Conservation (phyloP, 2,329 filamentous ascomycete species). For the Zymoseptoria passerinii region DNA sequence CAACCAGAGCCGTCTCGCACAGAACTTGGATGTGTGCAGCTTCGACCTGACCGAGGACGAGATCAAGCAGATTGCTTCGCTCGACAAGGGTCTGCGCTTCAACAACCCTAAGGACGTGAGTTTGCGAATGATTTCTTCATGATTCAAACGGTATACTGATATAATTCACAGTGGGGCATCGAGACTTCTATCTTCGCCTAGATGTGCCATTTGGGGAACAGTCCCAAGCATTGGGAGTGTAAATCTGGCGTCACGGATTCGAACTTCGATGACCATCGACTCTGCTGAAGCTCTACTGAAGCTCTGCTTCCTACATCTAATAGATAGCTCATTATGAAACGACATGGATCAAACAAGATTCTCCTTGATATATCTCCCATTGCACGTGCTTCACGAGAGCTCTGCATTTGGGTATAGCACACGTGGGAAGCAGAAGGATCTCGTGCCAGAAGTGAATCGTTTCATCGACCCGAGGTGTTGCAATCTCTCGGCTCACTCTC, state of each 20-base stretch:
- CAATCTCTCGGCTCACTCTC: background rate
- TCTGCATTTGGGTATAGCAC: too few relatives aligned
- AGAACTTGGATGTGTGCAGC: constrained; percentile 59
- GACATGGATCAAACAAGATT: background rate
- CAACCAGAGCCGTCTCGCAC: constrained; percentile 46
- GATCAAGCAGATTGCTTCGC: constrained; percentile 54
- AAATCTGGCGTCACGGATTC: background rate
- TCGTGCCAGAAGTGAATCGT: background rate
- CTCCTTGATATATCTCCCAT: background rate
- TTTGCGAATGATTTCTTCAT: background rate
- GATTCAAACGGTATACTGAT: constrained; percentile 20
- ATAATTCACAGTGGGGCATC: constrained; percentile 7
- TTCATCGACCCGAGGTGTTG: background rate
- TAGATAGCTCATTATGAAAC: background rate
- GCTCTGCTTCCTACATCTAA: background rate
- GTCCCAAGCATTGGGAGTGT: background rate
- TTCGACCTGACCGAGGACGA: constrained; percentile 62
- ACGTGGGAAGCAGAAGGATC: background rate
- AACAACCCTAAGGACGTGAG: constrained; percentile 67
- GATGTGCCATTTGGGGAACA: background rate
- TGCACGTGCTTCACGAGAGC: too few relatives aligned
- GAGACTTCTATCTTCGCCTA: constrained; percentile 8
- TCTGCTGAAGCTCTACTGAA: background rate
- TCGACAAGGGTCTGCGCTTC: constrained; percentile 63
- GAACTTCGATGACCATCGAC: background rate